Conservation (phyloP, 768 basidiomycete genomes). For the Leccinum variicolor region DNA sequence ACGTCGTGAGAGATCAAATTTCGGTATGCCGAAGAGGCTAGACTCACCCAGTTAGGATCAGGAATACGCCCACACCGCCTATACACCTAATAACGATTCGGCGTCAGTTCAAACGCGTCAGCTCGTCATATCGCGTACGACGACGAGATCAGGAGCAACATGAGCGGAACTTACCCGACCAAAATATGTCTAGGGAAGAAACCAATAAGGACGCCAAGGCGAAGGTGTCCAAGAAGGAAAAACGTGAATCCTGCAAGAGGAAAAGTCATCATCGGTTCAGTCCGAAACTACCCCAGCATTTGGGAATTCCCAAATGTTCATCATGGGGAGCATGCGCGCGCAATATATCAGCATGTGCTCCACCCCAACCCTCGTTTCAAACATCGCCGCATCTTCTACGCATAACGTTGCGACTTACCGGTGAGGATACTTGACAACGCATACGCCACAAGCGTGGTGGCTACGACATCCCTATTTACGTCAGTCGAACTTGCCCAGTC, state of each 20-base stretch:
- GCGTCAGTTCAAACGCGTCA: background rate
- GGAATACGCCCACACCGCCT: slow-evolving; percentile 93
- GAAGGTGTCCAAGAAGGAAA: slow-evolving; percentile 80
- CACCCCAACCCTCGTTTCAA: background rate
- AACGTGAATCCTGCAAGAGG: slow-evolving; percentile 51
- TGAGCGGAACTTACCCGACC: slow-evolving; percentile 62
- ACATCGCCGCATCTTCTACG: background rate
- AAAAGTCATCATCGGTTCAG: slow-evolving; percentile 6
- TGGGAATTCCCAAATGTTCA: slow-evolving; percentile 13
- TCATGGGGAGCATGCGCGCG: background rate
- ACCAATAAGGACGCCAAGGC: slow-evolving; percentile 81
- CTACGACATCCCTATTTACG: slow-evolving; percentile 68
- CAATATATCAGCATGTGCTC: slow-evolving; percentile 1
- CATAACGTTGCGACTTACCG: slow-evolving; percentile 40
- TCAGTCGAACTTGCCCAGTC: slow-evolving; percentile 43
- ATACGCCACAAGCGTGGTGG: slow-evolving; percentile 89
- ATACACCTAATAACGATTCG: slow-evolving; percentile 53
- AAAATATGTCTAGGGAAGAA: slow-evolving; percentile 97
- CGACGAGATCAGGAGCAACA: slow-evolving; percentile 1
- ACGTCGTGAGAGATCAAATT: background rate
- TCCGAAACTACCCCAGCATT: background rate
- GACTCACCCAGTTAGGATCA: slow-evolving; percentile 81
- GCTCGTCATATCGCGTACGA: background rate
- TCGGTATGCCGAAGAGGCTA: background rate
- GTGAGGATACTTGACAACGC: slow-evolving; percentile 86